phyloP scores from a whole-genome alignment of 345 rosid genomes.

The Camelina laxa region DNA sequence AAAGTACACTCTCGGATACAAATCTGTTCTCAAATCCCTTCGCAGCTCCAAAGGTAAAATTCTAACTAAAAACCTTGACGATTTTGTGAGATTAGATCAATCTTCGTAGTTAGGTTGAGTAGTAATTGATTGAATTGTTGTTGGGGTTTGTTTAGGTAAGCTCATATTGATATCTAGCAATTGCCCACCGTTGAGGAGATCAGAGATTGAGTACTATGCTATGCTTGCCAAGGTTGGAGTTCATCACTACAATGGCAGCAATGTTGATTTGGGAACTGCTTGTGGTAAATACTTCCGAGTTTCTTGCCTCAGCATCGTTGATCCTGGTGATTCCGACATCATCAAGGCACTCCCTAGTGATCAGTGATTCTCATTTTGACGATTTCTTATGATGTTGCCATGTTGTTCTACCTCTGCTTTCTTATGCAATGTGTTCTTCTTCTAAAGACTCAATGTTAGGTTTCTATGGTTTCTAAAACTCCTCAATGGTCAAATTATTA shows the following conservation, averaged over 20 bases:
- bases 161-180: conserved; percentile 66
- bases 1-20: conserved; percentile 71
- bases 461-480: neutral
- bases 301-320: conserved; percentile 72
- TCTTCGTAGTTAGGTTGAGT: neutral
- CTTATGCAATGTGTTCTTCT: conserved; percentile 18
- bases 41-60: conserved; percentile 66
- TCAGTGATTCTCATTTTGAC: conserved; percentile 21
- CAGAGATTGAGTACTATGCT: conserved; percentile 69
- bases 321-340: conserved; percentile 80
- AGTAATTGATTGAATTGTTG: neutral
- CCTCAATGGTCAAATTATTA: conserved; percentile 10
- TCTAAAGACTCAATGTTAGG: conserved; percentile 29
- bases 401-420: conserved; percentile 4
- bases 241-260: conserved; percentile 54
- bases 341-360: conserved; percentile 69
- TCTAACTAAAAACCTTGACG: too few relatives aligned
- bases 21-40: conserved; percentile 71
- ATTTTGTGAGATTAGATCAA: too few relatives aligned
- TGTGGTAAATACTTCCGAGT: conserved; percentile 83
- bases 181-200: conserved; percentile 78
- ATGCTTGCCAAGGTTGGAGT: conserved; percentile 48
- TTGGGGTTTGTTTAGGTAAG: conserved; percentile 48
- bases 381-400: conserved; percentile 22
- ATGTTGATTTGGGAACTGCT: conserved; percentile 78